Conservation (phyloP, 257 asterid species). For the Nicotiana knightiana region DNA sequence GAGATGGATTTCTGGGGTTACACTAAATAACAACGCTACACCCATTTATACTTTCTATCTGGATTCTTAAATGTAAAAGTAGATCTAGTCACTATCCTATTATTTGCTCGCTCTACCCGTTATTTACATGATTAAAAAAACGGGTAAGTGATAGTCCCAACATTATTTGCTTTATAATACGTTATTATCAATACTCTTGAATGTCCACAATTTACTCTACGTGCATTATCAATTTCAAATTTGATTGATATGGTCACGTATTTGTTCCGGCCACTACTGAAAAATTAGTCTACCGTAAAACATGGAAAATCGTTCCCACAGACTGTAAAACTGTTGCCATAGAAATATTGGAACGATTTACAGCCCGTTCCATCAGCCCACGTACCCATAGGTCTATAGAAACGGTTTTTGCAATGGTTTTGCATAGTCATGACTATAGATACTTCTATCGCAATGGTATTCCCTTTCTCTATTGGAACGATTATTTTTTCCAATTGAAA, state of each 20-base stretch:
- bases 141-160: background rate
- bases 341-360: too few species aligned
- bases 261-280: background rate
- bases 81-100: background rate
- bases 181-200: background rate
- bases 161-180: background rate
- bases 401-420: too few species aligned
- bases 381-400: too few species aligned
- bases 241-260: background rate
- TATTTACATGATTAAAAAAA: background rate
- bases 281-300: too few species aligned
- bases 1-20: slow-evolving; percentile 86
- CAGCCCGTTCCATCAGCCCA: too few species aligned
- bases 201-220: background rate
- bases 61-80: background rate
- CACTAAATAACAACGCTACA: slow-evolving; percentile 16
- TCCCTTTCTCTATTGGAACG: too few species aligned
- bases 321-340: too few species aligned
- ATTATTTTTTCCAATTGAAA: too few species aligned
- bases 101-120: background rate
- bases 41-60: background rate
- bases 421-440: too few species aligned
- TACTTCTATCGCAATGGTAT: too few species aligned
- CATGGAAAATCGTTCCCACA: too few species aligned
- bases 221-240: background rate